Evolutionary conservation across 306 rosid genomes (phyloP).

Genomic region (Fagus crenata): DNA sequence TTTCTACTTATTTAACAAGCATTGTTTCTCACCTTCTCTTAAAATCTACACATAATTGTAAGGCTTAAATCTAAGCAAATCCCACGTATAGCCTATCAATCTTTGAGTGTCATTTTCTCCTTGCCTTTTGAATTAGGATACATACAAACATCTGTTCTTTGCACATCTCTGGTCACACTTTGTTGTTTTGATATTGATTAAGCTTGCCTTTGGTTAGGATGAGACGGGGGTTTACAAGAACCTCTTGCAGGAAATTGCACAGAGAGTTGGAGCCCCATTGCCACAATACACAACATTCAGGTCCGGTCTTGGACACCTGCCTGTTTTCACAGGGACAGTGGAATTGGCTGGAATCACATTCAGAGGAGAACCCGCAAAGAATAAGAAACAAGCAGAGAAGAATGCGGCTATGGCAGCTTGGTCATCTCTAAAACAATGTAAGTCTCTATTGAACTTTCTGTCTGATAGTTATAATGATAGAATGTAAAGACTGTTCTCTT

Average conservation of each 20-base stretch:
- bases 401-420: conserved; percentile 99
- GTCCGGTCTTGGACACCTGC: conserved; percentile 93
- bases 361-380: conserved; percentile 97
- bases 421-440: conserved; percentile 92
- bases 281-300: conserved; percentile 92
- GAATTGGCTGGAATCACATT: conserved; percentile 92
- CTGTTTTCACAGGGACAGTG: conserved; percentile 93
- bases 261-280: conserved; percentile 95
- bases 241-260: conserved; percentile 96
- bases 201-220: conserved; percentile 51
- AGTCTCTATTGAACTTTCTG: conserved; percentile 34
- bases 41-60: neutral
- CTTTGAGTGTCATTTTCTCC: neutral
- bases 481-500: neutral
- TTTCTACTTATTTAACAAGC: neutral
- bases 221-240: conserved; percentile 99
- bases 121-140: neutral
- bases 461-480: neutral
- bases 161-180: neutral
- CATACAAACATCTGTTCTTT: neutral
- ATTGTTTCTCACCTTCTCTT: neutral
- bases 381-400: conserved; percentile 96
- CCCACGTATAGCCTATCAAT: neutral
- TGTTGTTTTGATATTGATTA: conserved; percentile 31
- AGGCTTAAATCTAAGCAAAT: neutral